Evolutionary conservation across 139 green algal genomes (phyloP), one percentile per base, ranked within the genome.

Genomic region (Chlamydomonas incerta): DNA sequence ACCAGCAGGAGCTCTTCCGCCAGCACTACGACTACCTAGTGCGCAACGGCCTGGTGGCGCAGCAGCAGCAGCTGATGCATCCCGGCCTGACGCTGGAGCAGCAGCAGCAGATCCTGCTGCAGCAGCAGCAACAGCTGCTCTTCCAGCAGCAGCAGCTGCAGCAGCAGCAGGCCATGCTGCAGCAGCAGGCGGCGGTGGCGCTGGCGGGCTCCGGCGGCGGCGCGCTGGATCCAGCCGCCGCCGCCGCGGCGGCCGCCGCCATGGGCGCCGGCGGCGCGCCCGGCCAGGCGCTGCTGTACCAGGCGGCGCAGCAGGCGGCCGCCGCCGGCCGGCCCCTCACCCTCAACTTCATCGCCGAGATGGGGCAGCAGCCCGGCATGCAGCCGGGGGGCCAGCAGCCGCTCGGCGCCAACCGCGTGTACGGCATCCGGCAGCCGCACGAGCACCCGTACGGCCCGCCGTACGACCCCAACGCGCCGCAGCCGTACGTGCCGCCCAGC

Each of bases 371-470:
- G 63, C 17, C 60, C 2, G 63, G 14, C n/a, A 4, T 5, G 60
- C 60, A n/a, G 41, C 6, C 41, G 41, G n/a, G n/a, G n/a, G n/a
- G n/a, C n/a, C n/a, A n/a, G n/a, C 58, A 5, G 24, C 21, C 58
- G 58, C 21, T 28, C 3, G 21, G 21, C 33, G 9, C 35, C 5
- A 71, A 71, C 34, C 55, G 35, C n/a, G 57, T 13, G 79, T 85
- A 85, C 79, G 79, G 79, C 31, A n/a, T 85, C 23, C 5, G 0
- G n/a, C 67, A 69, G 46, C 79, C 79, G 24, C 77, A 74, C 41
- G 31, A 74, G 77, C 63, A 74, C n/a, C 76, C 76, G 60, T 74
- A 83, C 37, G 76, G 76, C 28, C 34, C 60, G 75, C 75, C 60
- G 35, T 50, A 72, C n/a, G 75, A 58, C 11, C 31, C 18, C 34